Base-by-base conservation (phyloP, 2,329 filamentous ascomycete genomes). In the Periconia digitata region DNA sequence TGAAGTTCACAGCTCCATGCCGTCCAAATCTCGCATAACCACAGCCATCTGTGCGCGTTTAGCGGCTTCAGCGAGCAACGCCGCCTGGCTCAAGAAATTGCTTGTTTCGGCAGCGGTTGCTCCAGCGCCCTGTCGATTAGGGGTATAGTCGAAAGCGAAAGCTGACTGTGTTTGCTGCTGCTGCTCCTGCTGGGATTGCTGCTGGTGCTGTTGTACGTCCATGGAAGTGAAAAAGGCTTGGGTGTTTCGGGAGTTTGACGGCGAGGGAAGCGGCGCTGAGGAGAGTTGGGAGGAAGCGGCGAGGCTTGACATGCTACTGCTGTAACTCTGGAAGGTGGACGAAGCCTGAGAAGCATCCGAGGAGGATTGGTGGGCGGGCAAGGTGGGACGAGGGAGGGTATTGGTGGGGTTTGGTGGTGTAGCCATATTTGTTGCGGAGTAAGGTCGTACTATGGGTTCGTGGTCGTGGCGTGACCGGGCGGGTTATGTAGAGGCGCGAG, bases 31-130 rank as follows among this genome's bases (percentile, higher is more conserved):
- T 53, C 92, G 82, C 79, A 92, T 88, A 69, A 96, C 77, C 63
- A 91, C 85, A 36, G 90, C 90, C 79, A 96, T 89, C 73, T 96
- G 90, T 8, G 92, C 92, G 36, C 92, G 81, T 74, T 95, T 96
- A 37, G 91, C 92, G 2, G 92, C 92, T 76, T 97, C 92, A 29
- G 92, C 92, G 36, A 96, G 82, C 23, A 96, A 82, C 49, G 83
- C 92, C 64, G 92, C 89, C 71, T 95, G 87, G 62, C 86, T 84
- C 51, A 95, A 79, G 66, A 91, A 91, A 3, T 78, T 79, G 8
- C 78, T 76, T 1, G 81, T 83, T 62, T 76, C 75, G 34, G 72
- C 70, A 41, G 67, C 64, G 2, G 68, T 72, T 18, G 59, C 51
- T 27, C 69, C 71, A 16, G 70, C 64, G 8, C 60, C 64, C 6